Percentiles rank a stretch among this genome's conserved stretches.
phyloP scores from a whole-genome alignment of 176 grass and related monocot species.

The Neostapfia colusana region DNA sequence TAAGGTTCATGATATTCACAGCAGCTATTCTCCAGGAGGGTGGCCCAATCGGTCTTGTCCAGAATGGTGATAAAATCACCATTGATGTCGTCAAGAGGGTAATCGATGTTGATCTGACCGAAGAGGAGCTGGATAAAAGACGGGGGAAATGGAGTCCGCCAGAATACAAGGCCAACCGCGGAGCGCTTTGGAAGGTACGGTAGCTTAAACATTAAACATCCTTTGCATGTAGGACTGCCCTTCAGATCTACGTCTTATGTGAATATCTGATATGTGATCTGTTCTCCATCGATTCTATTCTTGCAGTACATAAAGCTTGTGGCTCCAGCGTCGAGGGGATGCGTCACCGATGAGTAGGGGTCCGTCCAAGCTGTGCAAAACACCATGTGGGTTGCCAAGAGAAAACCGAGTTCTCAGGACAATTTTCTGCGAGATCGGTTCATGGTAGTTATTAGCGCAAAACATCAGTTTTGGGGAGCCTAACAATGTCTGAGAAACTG shows the following conservation, averaged over 20 bases:
- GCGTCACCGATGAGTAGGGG: constrained; percentile 78
- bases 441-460: constrained; percentile 30
- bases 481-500: constrained; percentile 23
- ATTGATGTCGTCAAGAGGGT: constrained; percentile 72
- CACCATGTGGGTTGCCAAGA: neutral
- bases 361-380: neutral
- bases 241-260: neutral
- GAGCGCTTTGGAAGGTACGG: constrained; percentile 83
- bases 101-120: constrained; percentile 71
- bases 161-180: constrained; percentile 51
- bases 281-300: neutral
- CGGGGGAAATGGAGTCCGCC: constrained; percentile 64
- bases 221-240: neutral
- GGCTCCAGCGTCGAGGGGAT: constrained; percentile 74
- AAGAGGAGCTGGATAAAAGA: constrained; percentile 65
- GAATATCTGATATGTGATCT: neutral
- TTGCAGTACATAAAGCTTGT: constrained; percentile 94
- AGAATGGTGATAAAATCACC: constrained; percentile 82
- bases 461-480: constrained; percentile 19
- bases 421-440: constrained; percentile 14
- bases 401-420: neutral
- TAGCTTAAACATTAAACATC: constrained; percentile 1
- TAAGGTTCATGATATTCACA: constrained; percentile 30
- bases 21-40: constrained; percentile 69
- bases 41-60: constrained; percentile 83